phyloP scores from a whole-genome alignment of 2,329 filamentous ascomycete species.

The Nannizziopsis barbatae region DNA sequence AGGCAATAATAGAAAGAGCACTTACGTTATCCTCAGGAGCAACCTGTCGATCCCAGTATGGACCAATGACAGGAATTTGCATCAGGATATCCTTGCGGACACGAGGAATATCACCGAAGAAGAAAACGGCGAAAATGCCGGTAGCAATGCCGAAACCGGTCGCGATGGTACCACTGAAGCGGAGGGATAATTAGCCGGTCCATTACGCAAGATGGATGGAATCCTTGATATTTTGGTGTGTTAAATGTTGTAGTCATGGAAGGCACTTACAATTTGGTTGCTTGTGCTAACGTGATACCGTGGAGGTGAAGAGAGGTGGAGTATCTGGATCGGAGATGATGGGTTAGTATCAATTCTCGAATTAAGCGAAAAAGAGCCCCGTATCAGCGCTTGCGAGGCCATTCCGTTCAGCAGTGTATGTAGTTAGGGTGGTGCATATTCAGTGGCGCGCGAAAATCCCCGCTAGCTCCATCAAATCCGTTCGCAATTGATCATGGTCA shows the following conservation, averaged over 20 bases:
- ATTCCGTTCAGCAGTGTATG: no score
- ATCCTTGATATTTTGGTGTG: conserved; percentile 5
- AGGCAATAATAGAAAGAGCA: conserved; percentile 13
- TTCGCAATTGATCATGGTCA: no score
- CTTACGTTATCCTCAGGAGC: conserved; percentile 52
- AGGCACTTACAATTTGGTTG: conserved; percentile 38
- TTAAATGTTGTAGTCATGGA: conserved; percentile 1
- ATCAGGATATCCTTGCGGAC: conserved; percentile 52
- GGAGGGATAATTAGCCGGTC: conserved; percentile 6
- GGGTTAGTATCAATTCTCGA: no score
- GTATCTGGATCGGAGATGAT: conserved; percentile 33
- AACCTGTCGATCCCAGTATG: conserved; percentile 47
- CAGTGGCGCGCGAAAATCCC: no score
- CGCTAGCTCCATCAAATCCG: no score
- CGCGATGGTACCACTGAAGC: conserved; percentile 36
- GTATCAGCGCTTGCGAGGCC: no score
- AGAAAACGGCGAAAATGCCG: conserved; percentile 51
- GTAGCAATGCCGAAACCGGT: conserved; percentile 47
- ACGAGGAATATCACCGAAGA: conserved; percentile 53
- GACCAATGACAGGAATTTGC: conserved; percentile 48
- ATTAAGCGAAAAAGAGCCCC: no score
- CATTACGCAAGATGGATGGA: neutral
- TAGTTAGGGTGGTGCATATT: no score
- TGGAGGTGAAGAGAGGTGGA: conserved; percentile 39
- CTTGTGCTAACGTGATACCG: conserved; percentile 37